Conservation (phyloP, 2,329 filamentous ascomycete genomes). For the Aspergillus udagawae region DNA sequence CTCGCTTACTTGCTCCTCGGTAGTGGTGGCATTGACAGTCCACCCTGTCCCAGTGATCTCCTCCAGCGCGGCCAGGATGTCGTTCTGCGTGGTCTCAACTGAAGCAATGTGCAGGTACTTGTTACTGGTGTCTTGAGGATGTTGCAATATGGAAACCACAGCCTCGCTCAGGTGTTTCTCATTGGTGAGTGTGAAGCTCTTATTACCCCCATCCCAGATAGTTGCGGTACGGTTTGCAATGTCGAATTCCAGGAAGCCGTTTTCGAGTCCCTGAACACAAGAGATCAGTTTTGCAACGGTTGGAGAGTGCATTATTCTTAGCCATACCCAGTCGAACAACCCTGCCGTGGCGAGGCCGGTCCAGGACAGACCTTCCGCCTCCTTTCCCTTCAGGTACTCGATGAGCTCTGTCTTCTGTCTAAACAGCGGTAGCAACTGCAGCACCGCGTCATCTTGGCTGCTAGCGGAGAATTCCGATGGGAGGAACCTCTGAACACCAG, state of each 20-base stretch:
- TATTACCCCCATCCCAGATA: constrained; percentile 56
- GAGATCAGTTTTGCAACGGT: neutral
- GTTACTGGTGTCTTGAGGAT: constrained; percentile 52
- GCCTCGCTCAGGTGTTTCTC: constrained; percentile 50
- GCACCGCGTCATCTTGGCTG: constrained; percentile 20
- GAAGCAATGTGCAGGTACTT: constrained; percentile 56
- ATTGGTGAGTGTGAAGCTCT: constrained; percentile 50
- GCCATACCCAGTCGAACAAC: constrained; percentile 56
- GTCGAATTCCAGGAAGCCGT: constrained; percentile 52
- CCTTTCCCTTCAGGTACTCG: constrained; percentile 51
- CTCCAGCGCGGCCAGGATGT: constrained; percentile 53
- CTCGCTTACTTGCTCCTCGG: constrained; percentile 18
- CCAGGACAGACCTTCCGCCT: constrained; percentile 52
- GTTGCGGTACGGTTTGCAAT: constrained; percentile 47
- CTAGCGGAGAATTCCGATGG: constrained; percentile 31
- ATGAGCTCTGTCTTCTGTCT: constrained; percentile 29
- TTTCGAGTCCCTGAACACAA: constrained; percentile 38
- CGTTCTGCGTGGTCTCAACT: constrained; percentile 55
- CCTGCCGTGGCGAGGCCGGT: constrained; percentile 55
- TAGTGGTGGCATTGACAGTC: constrained; percentile 41
- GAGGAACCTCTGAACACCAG: constrained; percentile 32
- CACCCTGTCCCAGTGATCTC: constrained; percentile 51
- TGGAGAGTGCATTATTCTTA: neutral
- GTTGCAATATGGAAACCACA: constrained; percentile 49
- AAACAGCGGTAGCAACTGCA: constrained; percentile 23